phyloP scores from a whole-genome alignment of 345 rosid genomes.

The Eucalyptus regnans region DNA sequence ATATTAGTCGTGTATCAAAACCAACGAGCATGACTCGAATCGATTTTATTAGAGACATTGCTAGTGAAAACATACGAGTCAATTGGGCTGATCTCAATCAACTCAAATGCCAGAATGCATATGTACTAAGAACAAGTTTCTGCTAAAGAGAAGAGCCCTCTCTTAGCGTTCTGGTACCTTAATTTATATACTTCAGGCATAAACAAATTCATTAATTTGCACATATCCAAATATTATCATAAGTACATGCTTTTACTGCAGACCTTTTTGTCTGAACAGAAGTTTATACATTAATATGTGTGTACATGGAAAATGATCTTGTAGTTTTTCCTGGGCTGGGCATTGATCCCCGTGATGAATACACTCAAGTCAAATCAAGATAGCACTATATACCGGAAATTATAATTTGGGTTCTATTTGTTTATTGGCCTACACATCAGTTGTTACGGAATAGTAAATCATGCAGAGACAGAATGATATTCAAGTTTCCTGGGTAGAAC shows the following conservation, averaged over 20 bases:
- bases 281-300: background rate
- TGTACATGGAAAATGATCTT: background rate
- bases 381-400: background rate
- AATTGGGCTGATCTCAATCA: background rate
- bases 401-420: background rate
- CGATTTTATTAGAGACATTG: background rate
- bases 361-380: background rate
- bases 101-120: background rate
- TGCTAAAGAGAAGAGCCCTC: background rate
- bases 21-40: background rate
- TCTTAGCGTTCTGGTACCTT: background rate
- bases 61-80: background rate
- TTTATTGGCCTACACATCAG: background rate
- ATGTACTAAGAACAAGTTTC: background rate
- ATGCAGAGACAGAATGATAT: background rate
- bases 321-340: background rate
- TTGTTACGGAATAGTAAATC: background rate
- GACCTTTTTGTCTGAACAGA: background rate
- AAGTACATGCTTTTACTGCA: background rate
- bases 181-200: background rate
- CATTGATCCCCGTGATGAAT: background rate
- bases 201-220: background rate
- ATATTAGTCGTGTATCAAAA: background rate
- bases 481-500: background rate
- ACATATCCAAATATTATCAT: background rate